Evolutionary conservation across 495 filamentous ascomycete genomes (phyloP).

Genomic region (Hypoxylon perforatum): DNA sequence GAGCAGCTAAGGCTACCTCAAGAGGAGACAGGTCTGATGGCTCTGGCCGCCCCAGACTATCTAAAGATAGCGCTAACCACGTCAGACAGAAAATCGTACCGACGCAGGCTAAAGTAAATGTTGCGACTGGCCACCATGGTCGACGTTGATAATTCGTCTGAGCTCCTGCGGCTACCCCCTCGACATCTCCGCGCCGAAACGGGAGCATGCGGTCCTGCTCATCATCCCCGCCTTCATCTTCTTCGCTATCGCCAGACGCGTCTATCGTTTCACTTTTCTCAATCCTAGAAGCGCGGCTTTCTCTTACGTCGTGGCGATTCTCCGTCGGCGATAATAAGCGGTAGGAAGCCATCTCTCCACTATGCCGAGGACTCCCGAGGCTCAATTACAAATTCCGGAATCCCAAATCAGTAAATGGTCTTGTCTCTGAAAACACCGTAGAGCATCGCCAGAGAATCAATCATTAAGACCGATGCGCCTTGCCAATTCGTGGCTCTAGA

Average conservation of each 20-base stretch:
- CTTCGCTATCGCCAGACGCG: background rate
- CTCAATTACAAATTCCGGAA: background rate
- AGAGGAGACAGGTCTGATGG: slow-evolving; percentile 14
- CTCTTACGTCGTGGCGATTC: slow-evolving; percentile 10
- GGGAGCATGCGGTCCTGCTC: slow-evolving; percentile 13
- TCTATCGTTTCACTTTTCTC: background rate
- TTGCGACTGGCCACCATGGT: slow-evolving; percentile 13
- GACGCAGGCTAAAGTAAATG: slow-evolving; percentile 19
- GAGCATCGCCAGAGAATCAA: slow-evolving; percentile 16
- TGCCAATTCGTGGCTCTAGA: slow-evolving; percentile 7
- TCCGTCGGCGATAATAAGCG: slow-evolving; percentile 26
- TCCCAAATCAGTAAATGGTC: background rate
- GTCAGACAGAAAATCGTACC: slow-evolving; percentile 24
- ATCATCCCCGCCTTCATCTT: background rate
- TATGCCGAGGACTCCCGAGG: slow-evolving; percentile 15
- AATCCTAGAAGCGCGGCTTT: background rate
- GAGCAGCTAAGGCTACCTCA: slow-evolving; percentile 4
- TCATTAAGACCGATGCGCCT: background rate
- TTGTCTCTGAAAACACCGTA: background rate
- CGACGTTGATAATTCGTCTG: slow-evolving; percentile 1
- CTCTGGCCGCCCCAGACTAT: background rate
- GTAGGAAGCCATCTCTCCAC: slow-evolving; percentile 19
- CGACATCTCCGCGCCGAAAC: slow-evolving; percentile 2
- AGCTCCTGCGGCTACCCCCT: slow-evolving; percentile 3
- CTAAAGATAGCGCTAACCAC: slow-evolving; percentile 25